Evolutionary conservation across 306 rosid genomes (phyloP), one percentile per base, ranked within the genome.

Genomic region (Myrica gale): DNA sequence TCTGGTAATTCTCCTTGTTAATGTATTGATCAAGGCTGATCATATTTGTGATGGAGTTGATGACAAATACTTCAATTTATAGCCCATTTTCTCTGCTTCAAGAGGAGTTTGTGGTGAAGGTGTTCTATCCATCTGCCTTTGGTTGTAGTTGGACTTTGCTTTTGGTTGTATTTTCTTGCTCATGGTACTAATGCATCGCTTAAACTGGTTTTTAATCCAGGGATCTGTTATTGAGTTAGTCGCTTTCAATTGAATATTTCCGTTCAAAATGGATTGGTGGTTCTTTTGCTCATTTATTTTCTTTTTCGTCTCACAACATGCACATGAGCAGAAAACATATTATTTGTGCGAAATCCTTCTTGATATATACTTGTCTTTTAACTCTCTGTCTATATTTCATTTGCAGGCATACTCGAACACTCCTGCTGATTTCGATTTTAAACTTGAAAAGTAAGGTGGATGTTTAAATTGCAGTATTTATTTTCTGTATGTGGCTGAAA

Each of bases 371-470:
- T 9, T 1, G 4, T 4, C 55, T 56, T 39, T 43, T 16, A 12
- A 23, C 19, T 67, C 69, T 81, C 19, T 13, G 7, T 20, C 68
- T 83, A 0, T 41, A 20, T 72, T 37, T 13, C 74, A 46, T 61
- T 75, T 54, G 51, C 85, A 94, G 98, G 82, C 92, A 44, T 94
- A 94, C 86, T 94, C 98, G 46, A 94, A 94, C 87, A 94, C 98
- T 41, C 98, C 98, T 0, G 89, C 96, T 8, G 98, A 94, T 83
- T 94, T 94, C 85, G 98, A 94, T 86, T 94, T 91, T 87, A 94
- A 94, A 87, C 90, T 94, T 54, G 94, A 86, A 86, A 90, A 94
- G 98, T 87, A 60, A 74, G 83, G 65, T 45, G 3, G 78, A 52
- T 20, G 52, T 75, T 72, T 53, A 39, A 65, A 62, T 39, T 73